A percentile compares a stretch with the other conserved stretches of the same genome.
These are phyloP conservation scores for Crithidia bombi DNA, from an alignment of 208 protist genomes.

Conservation along the genomic window DNA sequence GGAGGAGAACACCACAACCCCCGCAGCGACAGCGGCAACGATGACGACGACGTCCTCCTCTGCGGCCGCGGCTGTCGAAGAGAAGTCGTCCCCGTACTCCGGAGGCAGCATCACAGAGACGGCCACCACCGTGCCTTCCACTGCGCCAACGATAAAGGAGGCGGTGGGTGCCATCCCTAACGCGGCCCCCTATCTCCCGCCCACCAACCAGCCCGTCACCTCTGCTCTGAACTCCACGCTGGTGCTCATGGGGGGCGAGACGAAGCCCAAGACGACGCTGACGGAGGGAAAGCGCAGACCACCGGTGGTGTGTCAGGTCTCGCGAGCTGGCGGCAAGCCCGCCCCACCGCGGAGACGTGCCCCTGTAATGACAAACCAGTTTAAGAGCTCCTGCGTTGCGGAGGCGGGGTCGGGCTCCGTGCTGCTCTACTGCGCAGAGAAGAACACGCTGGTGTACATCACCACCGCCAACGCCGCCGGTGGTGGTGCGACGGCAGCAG, in stretches of 20 bases:
- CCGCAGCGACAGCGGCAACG: not conserved
- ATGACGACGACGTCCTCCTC: not conserved
- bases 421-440: slow-evolving; percentile 55
- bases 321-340: slow-evolving; percentile 7
- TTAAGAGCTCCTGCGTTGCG: slow-evolving; percentile 59
- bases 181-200: slow-evolving; percentile 1
- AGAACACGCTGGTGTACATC: slow-evolving; percentile 60
- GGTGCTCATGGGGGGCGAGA: slow-evolving; percentile 17
- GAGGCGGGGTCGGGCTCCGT: slow-evolving; percentile 39
- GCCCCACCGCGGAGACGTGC: slow-evolving; percentile 19
- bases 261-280: not conserved
- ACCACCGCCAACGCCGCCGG: slow-evolving; percentile 12
- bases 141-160: too few relatives aligned
- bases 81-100: not conserved
- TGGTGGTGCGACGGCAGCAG: slow-evolving; percentile 5
- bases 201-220: slow-evolving; percentile 3
- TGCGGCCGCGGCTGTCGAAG: not conserved
- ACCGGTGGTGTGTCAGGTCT: slow-evolving; percentile 23
- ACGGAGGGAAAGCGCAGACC: slow-evolving; percentile 8
- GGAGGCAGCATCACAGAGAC: not conserved
- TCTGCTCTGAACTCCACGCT: slow-evolving; percentile 25
- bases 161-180: too few relatives aligned
- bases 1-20: slow-evolving; percentile 14
- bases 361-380: slow-evolving; percentile 57
- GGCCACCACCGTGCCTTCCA: not conserved